phyloP scores from a whole-genome alignment of 1,284 basidiomycete species.

The Stereum hirsutum region DNA sequence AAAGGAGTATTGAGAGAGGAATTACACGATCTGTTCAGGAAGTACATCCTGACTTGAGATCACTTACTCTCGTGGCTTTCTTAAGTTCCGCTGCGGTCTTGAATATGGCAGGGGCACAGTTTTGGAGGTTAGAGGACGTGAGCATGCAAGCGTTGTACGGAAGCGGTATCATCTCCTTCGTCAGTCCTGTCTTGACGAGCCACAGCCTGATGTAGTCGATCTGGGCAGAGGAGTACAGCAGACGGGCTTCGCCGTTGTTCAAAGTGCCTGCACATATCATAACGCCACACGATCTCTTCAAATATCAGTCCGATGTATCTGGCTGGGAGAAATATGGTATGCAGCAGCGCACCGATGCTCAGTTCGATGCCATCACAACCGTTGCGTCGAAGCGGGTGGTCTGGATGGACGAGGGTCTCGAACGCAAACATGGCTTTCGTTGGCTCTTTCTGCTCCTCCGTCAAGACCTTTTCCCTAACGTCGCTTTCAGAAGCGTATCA shows the following conservation, averaged over 20 bases:
- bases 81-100: conserved; percentile 42
- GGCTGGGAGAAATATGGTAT: background rate
- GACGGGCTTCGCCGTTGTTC: conserved; percentile 53
- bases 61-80: conserved; percentile 45
- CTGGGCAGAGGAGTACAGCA: conserved; percentile 76
- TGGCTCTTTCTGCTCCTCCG: conserved; percentile 44
- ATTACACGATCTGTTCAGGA: too few species aligned
- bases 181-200: conserved; percentile 67
- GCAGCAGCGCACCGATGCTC: conserved; percentile 47
- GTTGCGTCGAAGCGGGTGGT: conserved; percentile 63
- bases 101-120: conserved; percentile 50
- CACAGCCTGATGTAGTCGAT: conserved; percentile 82
- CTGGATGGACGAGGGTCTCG: conserved; percentile 53
- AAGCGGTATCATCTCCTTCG: conserved; percentile 51
- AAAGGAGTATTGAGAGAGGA: too few species aligned
- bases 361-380: conserved; percentile 59
- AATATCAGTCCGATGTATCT: background rate
- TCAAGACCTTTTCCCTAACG: conserved; percentile 33
- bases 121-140: conserved; percentile 40
- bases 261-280: background rate
- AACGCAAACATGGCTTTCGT: conserved; percentile 63
- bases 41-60: too few species aligned
- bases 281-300: conserved; percentile 2
- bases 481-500: conserved; percentile 1
- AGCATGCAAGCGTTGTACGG: conserved; percentile 69